Evolutionary conservation across 1,284 basidiomycete genomes (phyloP).

Genomic region (Kwoniella shivajii): DNA sequence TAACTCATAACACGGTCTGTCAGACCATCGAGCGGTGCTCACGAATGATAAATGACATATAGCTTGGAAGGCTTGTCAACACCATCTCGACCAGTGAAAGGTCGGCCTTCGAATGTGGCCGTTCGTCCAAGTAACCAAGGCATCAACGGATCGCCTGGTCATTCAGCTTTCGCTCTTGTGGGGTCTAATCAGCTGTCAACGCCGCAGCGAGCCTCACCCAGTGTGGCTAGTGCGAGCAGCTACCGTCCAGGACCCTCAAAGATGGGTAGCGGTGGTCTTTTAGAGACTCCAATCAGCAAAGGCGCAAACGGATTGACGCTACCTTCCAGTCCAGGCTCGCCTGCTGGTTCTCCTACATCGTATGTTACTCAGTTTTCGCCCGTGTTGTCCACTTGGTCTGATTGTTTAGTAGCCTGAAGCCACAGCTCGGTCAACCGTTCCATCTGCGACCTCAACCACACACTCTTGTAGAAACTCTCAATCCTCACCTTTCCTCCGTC

Average conservation of each 20-base stretch:
- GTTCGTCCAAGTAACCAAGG: conserved; percentile 2
- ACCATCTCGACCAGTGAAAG: conserved; percentile 32
- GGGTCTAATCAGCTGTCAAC: conserved; percentile 19
- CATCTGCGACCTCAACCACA: conserved; percentile 41
- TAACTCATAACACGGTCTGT: neutral
- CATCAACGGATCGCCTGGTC: conserved; percentile 24
- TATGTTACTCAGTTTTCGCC: conserved; percentile 4
- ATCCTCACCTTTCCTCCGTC: conserved; percentile 40
- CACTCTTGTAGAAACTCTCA: conserved; percentile 51
- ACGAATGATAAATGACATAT: neutral
- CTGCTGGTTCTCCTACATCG: conserved; percentile 30
- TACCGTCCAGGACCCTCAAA: conserved; percentile 32
- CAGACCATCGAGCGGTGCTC: neutral
- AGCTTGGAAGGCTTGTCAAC: conserved; percentile 45
- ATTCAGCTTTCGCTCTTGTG: conserved; percentile 20
- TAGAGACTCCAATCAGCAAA: conserved; percentile 31
- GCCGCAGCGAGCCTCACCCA: conserved; percentile 25
- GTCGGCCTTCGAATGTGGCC: conserved; percentile 9
- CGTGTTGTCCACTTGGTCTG: neutral
- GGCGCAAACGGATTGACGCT: conserved; percentile 8
- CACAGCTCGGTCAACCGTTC: conserved; percentile 38
- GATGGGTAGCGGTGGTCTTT: conserved; percentile 16
- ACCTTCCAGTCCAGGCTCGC: conserved; percentile 41
- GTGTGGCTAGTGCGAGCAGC: conserved; percentile 29
- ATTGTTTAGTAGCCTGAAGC: conserved; percentile 13